Base-by-base conservation (phyloP, 768 basidiomycete species). In the Tylopilus sp. region DNA sequence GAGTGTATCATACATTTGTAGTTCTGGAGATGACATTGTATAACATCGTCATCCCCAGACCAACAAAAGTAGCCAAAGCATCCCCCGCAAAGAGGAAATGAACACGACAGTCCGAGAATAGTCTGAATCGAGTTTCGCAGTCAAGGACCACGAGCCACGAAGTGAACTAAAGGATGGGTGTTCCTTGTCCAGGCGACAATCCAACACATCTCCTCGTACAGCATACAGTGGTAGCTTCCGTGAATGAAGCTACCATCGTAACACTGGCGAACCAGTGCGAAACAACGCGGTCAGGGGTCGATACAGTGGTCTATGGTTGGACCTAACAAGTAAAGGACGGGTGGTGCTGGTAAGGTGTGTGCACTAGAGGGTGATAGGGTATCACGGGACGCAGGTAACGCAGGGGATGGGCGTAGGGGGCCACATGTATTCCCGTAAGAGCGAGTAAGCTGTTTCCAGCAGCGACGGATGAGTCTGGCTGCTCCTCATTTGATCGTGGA, bases 81-180 rank as follows among this genome's bases (percentile, higher is more conserved):
- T 7, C 9, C 64, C 60, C 64, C 64, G 34, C 50, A 16, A 69
- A 45, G 56, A 52, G 53, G 50, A 17, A 21, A 43, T 48, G 45
- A 36, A 30, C 53, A 58, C 21, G 46, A 66, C 63, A 69, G 60
- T 24, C 54, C 54, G 26, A 67, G 62, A 69, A 54, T 71, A 71
- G 71, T 69, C 69, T 69, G 69, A 72, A 60, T 71, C 65, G 63
- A 69, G 69, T 72, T 65, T 54, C 63, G 17, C 52, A 26, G 49
- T 44, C 56, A 5, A 54, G 26, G 42, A 52, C 53, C 47, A 21
- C 52, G 56, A 51, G 59, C 64, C 52, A 59, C 68, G 48, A 67
- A 69, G 68, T 57, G 61, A 60, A 68, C 66, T 58, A 25, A 68
- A 63, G 64, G 53, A 44, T 57, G 53, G 26, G 44, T 4, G 16